Evolutionary conservation across 2,329 filamentous ascomycete species (phyloP).

Genomic region (Cytospora mali): DNA sequence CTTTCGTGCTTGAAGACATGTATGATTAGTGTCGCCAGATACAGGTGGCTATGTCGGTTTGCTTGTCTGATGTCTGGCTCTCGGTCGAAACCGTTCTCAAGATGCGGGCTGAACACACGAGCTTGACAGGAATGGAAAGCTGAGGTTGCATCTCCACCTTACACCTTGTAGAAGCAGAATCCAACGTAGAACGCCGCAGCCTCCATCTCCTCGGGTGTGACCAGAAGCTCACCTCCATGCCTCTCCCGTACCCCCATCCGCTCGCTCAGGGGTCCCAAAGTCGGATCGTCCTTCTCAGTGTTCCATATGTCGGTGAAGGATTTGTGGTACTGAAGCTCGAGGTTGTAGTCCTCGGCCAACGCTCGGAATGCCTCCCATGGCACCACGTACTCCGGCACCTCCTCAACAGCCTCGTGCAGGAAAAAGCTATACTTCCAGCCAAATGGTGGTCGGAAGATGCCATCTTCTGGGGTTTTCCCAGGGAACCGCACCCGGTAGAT

Average conservation of each 20-base stretch:
- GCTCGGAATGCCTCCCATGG: constrained; percentile 98
- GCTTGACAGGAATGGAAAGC: not conserved
- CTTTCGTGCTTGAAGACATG: not conserved
- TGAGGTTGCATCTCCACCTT: constrained; percentile 28
- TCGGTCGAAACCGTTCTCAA: not conserved
- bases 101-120: not conserved
- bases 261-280: constrained; percentile 83
- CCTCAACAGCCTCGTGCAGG: constrained; percentile 92
- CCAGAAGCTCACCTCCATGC: constrained; percentile 65
- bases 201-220: constrained; percentile 87
- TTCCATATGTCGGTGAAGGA: constrained; percentile 90
- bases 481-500: constrained; percentile 93
- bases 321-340: constrained; percentile 93
- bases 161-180: constrained; percentile 97
- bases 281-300: constrained; percentile 81
- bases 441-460: constrained; percentile 89
- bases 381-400: constrained; percentile 95
- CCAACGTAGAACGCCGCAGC: constrained; percentile 89
- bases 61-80: not conserved
- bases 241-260: constrained; percentile 90
- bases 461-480: constrained; percentile 78
- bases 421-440: constrained; percentile 99
- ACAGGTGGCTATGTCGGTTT: not conserved
- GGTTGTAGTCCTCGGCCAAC: constrained; percentile 92
- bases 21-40: not conserved